These are phyloP conservation scores for Phlebiopsis gigantea DNA, from an alignment of 768 basidiomycete species.

Conservation along the genomic window DNA sequence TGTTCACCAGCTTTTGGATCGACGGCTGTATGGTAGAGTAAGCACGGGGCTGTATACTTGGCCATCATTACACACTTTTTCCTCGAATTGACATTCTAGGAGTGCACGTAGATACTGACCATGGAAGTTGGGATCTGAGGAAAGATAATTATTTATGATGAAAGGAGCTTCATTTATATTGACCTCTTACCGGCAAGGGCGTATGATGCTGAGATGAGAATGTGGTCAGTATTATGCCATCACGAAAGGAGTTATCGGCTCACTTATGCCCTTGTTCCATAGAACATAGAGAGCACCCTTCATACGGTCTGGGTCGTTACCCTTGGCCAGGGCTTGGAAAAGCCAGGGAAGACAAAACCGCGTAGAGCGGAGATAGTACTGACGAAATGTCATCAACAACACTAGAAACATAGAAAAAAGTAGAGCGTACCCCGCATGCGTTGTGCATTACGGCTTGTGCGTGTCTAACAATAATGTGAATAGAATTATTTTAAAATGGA, in stretches of 20 bases:
- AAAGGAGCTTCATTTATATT: not conserved
- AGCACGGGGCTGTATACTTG: not conserved
- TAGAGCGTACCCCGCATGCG: conserved; percentile 51
- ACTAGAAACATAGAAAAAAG: not conserved
- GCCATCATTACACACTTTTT: conserved; percentile 49
- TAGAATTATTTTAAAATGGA: not conserved
- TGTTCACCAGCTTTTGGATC: conserved; percentile 64
- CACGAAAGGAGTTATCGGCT: conserved; percentile 19
- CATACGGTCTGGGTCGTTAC: conserved; percentile 87
- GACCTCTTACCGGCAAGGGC: conserved; percentile 53
- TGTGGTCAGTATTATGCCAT: conserved; percentile 11
- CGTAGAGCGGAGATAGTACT: conserved; percentile 73
- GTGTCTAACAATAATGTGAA: conserved; percentile 40
- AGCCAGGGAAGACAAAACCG: conserved; percentile 56
- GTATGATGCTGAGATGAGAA: conserved; percentile 46
- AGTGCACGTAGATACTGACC: conserved; percentile 55
- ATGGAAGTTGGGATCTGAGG: conserved; percentile 50
- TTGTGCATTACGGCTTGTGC: conserved; percentile 62
- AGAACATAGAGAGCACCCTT: conserved; percentile 88
- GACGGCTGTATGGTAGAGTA: conserved; percentile 49
- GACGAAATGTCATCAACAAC: conserved; percentile 4
- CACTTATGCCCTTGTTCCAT: conserved; percentile 67
- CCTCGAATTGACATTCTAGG: conserved; percentile 77
- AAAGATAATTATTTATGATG: not conserved
- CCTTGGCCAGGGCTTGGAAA: conserved; percentile 59